Evolutionary conservation across 257 asterid genomes (phyloP).

Genomic region (Scutellaria galericulata): DNA sequence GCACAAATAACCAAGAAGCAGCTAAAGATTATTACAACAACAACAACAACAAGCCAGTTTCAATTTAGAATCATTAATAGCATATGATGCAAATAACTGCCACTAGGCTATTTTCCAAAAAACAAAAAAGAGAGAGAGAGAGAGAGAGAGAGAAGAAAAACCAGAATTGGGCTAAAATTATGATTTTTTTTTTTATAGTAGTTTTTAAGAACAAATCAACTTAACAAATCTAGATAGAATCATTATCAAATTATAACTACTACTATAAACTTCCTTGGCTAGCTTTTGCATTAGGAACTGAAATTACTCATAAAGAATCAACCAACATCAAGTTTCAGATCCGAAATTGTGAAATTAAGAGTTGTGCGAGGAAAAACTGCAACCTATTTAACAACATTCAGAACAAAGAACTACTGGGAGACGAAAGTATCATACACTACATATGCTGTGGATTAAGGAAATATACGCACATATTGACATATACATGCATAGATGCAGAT

Average conservation of each 20-base stretch:
- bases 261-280: neutral
- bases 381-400: slow-evolving; percentile 3
- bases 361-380: neutral
- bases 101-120: neutral
- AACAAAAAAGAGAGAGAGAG: too few relatives aligned
- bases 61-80: slow-evolving; percentile 12
- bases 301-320: neutral
- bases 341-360: neutral
- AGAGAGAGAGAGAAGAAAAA: too few relatives aligned
- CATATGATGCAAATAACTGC: neutral
- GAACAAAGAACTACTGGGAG: neutral
- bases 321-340: slow-evolving; percentile 26
- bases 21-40: neutral
- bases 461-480: neutral
- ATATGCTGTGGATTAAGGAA: neutral
- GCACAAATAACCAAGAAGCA: neutral
- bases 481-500: neutral
- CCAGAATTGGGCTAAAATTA: too few relatives aligned
- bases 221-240: neutral
- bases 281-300: slow-evolving; percentile 2
- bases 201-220: too few relatives aligned
- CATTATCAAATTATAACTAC: neutral
- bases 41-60: neutral
- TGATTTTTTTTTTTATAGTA: too few relatives aligned
- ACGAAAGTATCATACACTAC: neutral